Conservation (phyloP, 2,329 filamentous ascomycete genomes). For the Diaporthe caulivora region DNA sequence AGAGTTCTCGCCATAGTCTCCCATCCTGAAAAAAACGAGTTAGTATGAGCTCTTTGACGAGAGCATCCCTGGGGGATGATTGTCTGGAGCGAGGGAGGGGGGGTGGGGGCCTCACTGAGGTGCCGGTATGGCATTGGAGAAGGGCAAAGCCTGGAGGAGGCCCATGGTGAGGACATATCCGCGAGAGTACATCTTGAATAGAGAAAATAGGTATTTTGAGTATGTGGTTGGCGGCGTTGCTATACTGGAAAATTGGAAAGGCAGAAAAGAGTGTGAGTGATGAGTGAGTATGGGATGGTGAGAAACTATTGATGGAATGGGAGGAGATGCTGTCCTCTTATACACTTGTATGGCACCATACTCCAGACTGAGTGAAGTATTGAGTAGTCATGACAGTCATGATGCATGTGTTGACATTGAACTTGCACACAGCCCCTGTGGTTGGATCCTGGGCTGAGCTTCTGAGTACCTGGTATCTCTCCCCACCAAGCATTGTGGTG, state of each 20-base stretch:
- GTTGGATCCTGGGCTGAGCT: background rate
- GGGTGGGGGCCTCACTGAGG: slow-evolving; percentile 35
- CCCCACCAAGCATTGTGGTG: background rate
- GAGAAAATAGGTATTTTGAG: background rate
- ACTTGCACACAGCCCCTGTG: slow-evolving; percentile 12
- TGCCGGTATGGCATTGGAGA: slow-evolving; percentile 24
- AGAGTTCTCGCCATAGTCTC: slow-evolving; percentile 55
- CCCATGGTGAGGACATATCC: slow-evolving; percentile 11
- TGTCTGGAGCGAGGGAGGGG: too few species aligned
- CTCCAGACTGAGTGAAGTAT: background rate
- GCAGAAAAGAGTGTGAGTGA: slow-evolving; percentile 19
- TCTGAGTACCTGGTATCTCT: background rate
- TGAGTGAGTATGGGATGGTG: background rate
- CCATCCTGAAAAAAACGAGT: slow-evolving; percentile 47
- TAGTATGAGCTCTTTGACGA: background rate
- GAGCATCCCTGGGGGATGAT: background rate
- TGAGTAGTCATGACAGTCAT: background rate
- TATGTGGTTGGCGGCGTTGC: background rate
- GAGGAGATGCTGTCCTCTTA: slow-evolving; percentile 4
- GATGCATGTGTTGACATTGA: background rate
- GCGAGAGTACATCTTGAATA: slow-evolving; percentile 26
- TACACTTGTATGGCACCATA: slow-evolving; percentile 2
- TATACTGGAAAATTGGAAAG: background rate
- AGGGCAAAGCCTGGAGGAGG: slow-evolving; percentile 34
- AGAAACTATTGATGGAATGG: background rate